Percentiles rank a stretch among this genome's conserved stretches.
phyloP scores from a whole-genome alignment of 2,329 filamentous ascomycete species.

The Epichloe typhina region DNA sequence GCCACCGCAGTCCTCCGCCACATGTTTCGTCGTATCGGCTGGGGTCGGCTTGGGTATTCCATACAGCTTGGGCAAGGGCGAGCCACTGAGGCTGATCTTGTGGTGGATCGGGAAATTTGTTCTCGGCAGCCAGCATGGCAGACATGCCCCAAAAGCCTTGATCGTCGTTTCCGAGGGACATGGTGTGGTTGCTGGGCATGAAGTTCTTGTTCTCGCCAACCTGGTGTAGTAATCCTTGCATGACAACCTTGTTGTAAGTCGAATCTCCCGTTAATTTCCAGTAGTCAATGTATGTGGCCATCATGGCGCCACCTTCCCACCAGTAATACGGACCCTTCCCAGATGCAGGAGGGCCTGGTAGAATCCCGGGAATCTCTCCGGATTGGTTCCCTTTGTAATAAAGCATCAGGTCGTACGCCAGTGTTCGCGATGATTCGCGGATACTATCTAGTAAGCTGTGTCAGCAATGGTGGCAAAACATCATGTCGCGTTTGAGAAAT shows the following conservation, averaged over 20 bases:
- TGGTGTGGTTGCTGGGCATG: slow-evolving; percentile 46
- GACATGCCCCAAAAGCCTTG: slow-evolving; percentile 59
- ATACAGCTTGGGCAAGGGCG: slow-evolving; percentile 56
- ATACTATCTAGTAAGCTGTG: slow-evolving; percentile 29
- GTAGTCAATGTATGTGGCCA: slow-evolving; percentile 57
- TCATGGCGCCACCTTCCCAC: slow-evolving; percentile 61
- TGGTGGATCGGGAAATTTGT: slow-evolving; percentile 46
- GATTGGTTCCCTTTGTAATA: slow-evolving; percentile 38
- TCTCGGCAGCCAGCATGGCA: slow-evolving; percentile 54
- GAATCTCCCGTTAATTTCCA: slow-evolving; percentile 54
- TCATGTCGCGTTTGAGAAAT: not conserved
- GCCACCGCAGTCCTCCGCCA: slow-evolving; percentile 60
- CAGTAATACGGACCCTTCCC: slow-evolving; percentile 50
- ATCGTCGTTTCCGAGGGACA: slow-evolving; percentile 53
- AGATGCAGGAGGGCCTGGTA: slow-evolving; percentile 38
- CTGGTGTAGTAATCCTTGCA: slow-evolving; percentile 44
- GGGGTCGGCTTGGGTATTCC: slow-evolving; percentile 43
- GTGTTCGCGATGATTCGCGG: slow-evolving; percentile 28
- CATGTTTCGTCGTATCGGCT: slow-evolving; percentile 54
- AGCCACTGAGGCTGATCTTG: slow-evolving; percentile 44
- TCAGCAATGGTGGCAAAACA: not conserved
- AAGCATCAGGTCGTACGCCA: slow-evolving; percentile 37
- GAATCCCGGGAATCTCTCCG: slow-evolving; percentile 40
- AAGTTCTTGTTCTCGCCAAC: slow-evolving; percentile 43
- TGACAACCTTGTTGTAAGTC: slow-evolving; percentile 47